Base-by-base conservation (phyloP, 2,329 filamentous ascomycete genomes). In the Aspergillaceae sp. region DNA sequence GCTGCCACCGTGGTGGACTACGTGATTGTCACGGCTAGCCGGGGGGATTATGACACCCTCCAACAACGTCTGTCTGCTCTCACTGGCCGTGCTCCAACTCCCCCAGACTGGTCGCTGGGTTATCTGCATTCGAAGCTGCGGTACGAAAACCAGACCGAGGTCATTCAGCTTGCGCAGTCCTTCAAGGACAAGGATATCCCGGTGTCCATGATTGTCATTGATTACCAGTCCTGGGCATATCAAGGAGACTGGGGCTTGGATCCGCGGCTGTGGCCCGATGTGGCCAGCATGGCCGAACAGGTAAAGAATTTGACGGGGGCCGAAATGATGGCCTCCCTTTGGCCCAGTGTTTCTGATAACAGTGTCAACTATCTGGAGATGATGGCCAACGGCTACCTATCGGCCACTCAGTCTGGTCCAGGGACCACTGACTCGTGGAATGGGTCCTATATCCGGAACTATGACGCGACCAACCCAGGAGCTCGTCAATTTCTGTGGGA, bases 241-340 rank as follows among this genome's bases (percentile, higher is more conserved):
- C 78, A 84, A 54, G 80, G 81, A 2, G 80, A 84, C 41, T 84
- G 80, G 80, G 75, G 70, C 32, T 82, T 84, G 45, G 80, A 84
- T 51, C 63, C 71, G 0, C 71, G 66, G 0, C 81, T 75, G 49
- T 83, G 78, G 78, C 79, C 80, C 0, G 75, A 83, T 55, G 79
- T 78, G n/a, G 66, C 76, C 19, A 74, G 74, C 2, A 84, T 84
- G 80, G 67, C 82, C 7, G 63, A 67, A 11, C 77, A 82, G 55
- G 68, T 83, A 0, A 69, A 75, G 37, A 65, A 71, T 0, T 58
- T 83, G 51, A 68, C 63, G 1, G 61, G 69, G 0, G 74, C 83
- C 32, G 78, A 83, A 54, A 70, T 82, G 27, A 83, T 84, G 79
- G 77, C 83, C 0, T 82, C 78, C 0, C 75, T 84, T 45, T 84